phyloP scores from a whole-genome alignment of 192 early-diverging fungal species.

The Linnemannia exigua region DNA sequence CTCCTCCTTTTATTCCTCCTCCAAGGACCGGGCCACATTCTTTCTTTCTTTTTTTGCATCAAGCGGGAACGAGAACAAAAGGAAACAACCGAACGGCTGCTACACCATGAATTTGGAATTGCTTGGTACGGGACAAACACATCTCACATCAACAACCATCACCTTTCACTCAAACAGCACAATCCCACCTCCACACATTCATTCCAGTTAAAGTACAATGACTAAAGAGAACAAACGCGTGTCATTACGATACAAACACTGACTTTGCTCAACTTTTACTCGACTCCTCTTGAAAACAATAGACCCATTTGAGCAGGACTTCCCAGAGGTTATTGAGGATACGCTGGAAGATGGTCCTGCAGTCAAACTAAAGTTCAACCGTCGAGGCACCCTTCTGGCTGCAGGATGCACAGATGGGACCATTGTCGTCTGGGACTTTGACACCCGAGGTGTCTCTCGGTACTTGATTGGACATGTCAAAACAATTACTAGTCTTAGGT shows the following conservation, averaged over 20 bases:
- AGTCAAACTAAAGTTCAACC: constrained; percentile 81
- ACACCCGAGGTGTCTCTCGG: constrained; percentile 81
- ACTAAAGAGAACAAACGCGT: background rate
- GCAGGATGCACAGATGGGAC: constrained; percentile 85
- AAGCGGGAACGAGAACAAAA: background rate
- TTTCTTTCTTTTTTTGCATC: background rate
- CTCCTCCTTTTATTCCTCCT: too few species aligned
- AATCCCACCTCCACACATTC: background rate
- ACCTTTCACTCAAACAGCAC: too few species aligned
- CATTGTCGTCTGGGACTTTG: constrained; percentile 91
- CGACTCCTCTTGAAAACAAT: constrained; percentile 3
- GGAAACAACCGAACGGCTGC: background rate
- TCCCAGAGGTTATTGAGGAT: constrained; percentile 84
- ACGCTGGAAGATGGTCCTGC: constrained; percentile 80
- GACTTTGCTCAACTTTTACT: background rate
- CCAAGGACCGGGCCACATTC: too few species aligned
- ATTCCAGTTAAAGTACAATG: too few species aligned
- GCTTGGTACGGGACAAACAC: constrained; percentile 39
- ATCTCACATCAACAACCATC: background rate
- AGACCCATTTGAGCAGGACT: constrained; percentile 88
- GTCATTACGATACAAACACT: background rate
- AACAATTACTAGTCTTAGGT: constrained; percentile 84
- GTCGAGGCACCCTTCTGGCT: constrained; percentile 84
- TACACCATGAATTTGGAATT: constrained; percentile 66
- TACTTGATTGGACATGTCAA: constrained; percentile 83